A percentile compares a stretch with the other conserved stretches of the same genome.
Evolutionary conservation across 352 stramenopile genomes (phyloP).

Genomic region (Phytophthora europaea): DNA sequence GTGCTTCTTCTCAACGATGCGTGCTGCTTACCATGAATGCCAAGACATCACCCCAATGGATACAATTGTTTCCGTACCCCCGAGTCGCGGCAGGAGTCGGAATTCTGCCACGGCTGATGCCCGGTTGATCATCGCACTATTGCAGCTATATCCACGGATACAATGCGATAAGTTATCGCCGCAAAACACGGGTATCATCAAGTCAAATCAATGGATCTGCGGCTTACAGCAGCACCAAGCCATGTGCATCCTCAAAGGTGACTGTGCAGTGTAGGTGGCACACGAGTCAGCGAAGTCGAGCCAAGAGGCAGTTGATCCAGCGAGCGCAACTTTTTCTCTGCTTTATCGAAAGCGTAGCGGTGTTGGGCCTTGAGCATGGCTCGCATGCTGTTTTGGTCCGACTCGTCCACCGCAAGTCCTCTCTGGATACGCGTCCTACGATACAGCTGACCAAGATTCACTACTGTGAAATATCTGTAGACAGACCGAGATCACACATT

Average conservation of each 20-base stretch:
- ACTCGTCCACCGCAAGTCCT: constrained; percentile 58
- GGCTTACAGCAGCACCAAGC: no score
- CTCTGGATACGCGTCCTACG: constrained; percentile 56
- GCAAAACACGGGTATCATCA: no score
- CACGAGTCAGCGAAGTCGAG: constrained; percentile 1
- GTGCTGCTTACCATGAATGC: no score
- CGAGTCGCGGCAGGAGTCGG: no score
- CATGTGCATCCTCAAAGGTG: constrained; percentile 4
- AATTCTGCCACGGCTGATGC: no score
- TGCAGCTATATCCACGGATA: no score
- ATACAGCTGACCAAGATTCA: constrained; percentile 64
- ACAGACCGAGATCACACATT: neutral
- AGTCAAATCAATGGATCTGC: no score
- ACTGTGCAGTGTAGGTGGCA: neutral
- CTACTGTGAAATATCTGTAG: constrained; percentile 65
- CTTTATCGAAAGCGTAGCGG: constrained; percentile 68
- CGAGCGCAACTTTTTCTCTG: constrained; percentile 55
- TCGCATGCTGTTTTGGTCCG: constrained; percentile 67
- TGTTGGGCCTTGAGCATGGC: constrained; percentile 73
- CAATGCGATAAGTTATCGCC: no score
- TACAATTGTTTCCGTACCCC: no score
- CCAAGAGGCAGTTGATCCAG: constrained; percentile 47
- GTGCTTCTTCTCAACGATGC: no score
- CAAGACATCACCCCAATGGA: no score
- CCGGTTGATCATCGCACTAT: no score